Evolutionary conservation across 345 rosid species (phyloP).

Genomic region (Corymbia maculata): DNA sequence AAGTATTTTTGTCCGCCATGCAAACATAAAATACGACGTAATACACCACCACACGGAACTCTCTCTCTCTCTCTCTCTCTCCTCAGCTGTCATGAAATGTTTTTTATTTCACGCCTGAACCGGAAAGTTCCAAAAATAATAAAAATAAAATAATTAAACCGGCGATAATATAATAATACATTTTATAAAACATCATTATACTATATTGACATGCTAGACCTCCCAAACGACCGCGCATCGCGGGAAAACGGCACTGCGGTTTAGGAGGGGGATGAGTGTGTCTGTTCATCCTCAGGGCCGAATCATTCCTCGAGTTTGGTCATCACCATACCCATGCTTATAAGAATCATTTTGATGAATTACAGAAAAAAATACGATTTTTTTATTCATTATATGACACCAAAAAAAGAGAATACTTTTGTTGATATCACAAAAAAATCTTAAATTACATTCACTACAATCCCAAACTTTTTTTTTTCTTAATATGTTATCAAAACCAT

Average conservation of each 20-base stretch:
- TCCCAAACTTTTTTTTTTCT: background rate
- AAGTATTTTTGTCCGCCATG: background rate
- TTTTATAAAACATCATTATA: background rate
- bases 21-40: background rate
- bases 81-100: background rate
- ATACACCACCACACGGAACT: background rate
- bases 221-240: background rate
- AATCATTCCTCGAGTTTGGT: background rate
- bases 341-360: background rate
- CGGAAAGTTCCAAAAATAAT: fast-evolving
- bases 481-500: background rate
- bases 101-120: background rate
- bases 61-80: background rate
- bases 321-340: background rate
- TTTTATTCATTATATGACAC: background rate
- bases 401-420: background rate
- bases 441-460: fast-evolving
- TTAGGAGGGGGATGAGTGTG: background rate
- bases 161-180: background rate
- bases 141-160: background rate
- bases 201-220: background rate
- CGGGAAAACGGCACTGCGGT: fast-evolving
- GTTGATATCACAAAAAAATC: background rate
- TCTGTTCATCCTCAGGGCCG: background rate
- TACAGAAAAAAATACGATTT: background rate